Evolutionary conservation across 176 grass and related monocot species (phyloP), one percentile per base, ranked within the genome.

Genomic region (Eremochloa ophiuroides): DNA sequence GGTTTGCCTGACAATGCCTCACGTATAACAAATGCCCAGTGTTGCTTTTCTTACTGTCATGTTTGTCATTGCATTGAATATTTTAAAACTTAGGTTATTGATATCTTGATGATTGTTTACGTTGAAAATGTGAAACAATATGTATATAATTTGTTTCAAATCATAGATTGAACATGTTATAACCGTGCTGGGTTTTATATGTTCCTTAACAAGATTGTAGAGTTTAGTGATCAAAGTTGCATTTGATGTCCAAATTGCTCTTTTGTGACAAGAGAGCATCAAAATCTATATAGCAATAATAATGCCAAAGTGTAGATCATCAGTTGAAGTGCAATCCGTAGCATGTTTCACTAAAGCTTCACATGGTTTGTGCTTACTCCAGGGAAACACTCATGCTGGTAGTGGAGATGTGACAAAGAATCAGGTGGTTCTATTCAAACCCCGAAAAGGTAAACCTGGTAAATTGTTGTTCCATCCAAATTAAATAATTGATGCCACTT

Each of bases 361-460:
- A 31, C 37, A 18, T 90, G 66, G 40, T 77, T 66, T 66, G 23
- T 88, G 30, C 68, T 83, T 86, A 62, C 63, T 71, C 51, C 69
- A 91, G 74, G 87, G 41, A 76, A 64, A 86, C 69, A 80, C 80
- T 55, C 22, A 75, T 84, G 75, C 65, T 79, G 71, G 12, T 34
- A 82, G 17, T 87, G 83, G 71, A 83, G 72, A 79, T 78, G 7
- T 73, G 42, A 31, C 34, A 23, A 82, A 84, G 86, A 89, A 39
- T 53, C 83, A 20, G 75, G 63, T 77, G 86, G 66, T 82, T 73
- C 15, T 30, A 81, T 87, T 48, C 66, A 85, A 88, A 50, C 77
- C 31, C 41, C 62, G 6, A 87, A 73, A 87, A 88, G 89, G 92
- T 91, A 86, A 68, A 56, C 50, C 4, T 62, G 48, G 59, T 68